Base-by-base conservation (phyloP, 2,329 filamentous ascomycete genomes). In the Mycosphaerelloides madeirae region DNA sequence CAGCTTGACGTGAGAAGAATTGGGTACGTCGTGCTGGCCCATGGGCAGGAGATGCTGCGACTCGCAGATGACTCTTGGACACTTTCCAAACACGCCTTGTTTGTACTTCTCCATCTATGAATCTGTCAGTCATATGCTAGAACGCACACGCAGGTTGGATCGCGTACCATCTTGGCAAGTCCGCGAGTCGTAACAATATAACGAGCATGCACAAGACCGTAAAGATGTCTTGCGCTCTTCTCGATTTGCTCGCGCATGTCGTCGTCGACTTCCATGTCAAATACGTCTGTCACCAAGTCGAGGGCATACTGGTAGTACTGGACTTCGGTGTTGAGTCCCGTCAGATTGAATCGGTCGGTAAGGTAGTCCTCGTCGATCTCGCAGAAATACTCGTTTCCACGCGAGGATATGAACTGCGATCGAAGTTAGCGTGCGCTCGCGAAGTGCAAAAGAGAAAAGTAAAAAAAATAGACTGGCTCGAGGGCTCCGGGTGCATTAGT, bases 321-420 rank as follows among this genome's bases (percentile, higher is more conserved):
- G 12, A 98, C 93, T 66, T 98, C 93, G 29, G 88, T 91, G 70
- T 97, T 96, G 39, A 98, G 79, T 29, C 93, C 93, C 0, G 93
- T 98, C 50, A 98, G 76, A 71, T 98, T 98, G 79, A 98, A 98
- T 39, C 93, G 84, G 68, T 98, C 93, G 40, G 90, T 97, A 36
- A 98, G 78, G 69, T 98, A 98, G 62, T 98, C 93, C 68, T 98
- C 93, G 69, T 98, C 93, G 61, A 98, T 97, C 66, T 98, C 93
- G 79, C 93, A 98, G 63, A 97, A 98, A 71, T 98, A 98, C 67
- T 98, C 93, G 70, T 98, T 97, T 55, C 93, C 93, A 44, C 93
- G 81, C 5, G 90, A 95, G 3, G 91, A 96, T 61, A 97, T 96
- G 68, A 98, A 98, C 93, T 98, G 64, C 3, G 19, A 25, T 5